A percentile compares a stretch with the other conserved stretches of the same genome.
Conservation (phyloP, 2,329 filamentous ascomycete species). For the Microdochium bolleyi region DNA sequence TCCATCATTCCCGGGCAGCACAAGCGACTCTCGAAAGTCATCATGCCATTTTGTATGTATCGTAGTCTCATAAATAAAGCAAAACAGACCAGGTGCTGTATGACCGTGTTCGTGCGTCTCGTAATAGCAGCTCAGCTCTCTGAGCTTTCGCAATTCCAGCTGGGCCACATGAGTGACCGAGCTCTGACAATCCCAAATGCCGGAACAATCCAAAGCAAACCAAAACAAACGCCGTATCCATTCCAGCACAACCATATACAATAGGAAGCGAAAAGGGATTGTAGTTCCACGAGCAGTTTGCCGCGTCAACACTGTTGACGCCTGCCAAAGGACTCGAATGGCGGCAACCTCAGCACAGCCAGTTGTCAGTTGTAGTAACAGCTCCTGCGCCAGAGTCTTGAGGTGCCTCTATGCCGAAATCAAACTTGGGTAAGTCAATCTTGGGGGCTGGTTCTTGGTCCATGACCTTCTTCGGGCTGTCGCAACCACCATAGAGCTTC, state of each 20-base stretch:
- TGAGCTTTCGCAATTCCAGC: neutral
- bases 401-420: slow-evolving; percentile 31
- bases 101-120: neutral
- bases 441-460: slow-evolving; percentile 49
- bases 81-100: neutral
- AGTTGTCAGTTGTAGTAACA: slow-evolving; percentile 10
- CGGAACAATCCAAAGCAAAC: neutral
- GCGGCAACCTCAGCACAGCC: slow-evolving; percentile 10
- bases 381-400: neutral
- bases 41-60: neutral
- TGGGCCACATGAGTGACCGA: neutral
- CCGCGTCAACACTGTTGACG: neutral
- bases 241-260: neutral
- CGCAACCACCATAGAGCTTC: slow-evolving; percentile 26
- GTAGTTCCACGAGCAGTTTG: neutral
- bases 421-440: slow-evolving; percentile 52
- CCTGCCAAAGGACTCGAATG: neutral
- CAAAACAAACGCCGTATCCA: neutral
- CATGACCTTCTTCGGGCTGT: slow-evolving; percentile 29
- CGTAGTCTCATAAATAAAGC: neutral
- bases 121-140: neutral
- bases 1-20: too few species aligned
- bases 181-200: neutral
- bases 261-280: neutral
- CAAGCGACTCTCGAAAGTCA: neutral